Evolutionary conservation across 257 asterid species (phyloP), one percentile per base, ranked within the genome.

Genomic region (Nyctanthes arbortristis): DNA sequence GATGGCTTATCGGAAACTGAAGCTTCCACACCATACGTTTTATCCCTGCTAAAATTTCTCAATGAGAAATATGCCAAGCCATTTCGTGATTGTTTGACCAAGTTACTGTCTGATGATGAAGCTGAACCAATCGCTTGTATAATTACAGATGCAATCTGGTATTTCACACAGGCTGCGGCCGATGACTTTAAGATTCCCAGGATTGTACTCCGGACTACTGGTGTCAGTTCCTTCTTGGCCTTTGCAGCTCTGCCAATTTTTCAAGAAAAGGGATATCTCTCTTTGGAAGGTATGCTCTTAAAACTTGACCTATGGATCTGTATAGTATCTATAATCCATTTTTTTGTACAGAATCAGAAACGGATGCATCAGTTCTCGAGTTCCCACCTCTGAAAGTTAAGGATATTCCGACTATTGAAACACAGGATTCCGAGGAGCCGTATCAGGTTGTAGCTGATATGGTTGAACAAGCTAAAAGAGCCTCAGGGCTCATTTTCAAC

Each of bases 141-240:
- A 8, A 65, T 80, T 58, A 30, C 75, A 5, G 82, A 80, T 30
- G 79, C 79, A 8, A 63, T 73, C 18, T 70, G 77, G 82, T 66
- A 69, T 32, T 77, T 52, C 33, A 30, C 85, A 2, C 82, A 73
- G 28, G 73, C 71, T 0, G 84, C 78, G 1, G 88, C 85, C 8
- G 74, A 75, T 2, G 20, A 39, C 22, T 40, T 84, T 3, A 65
- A 67, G 25, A 61, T 86, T 32, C 90, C 84, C 0, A 77, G 81
- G 70, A 74, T 86, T 16, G 80, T 79, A 10, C 73, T 86, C 59
- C 74, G 81, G 32, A 61, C 89, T 0, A 55, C 52, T 58, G 57
- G 75, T 40, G 71, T 83, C 32, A 52, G 77, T 67, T 80, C 70
- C 22, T 52, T 75, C 67, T 39, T 74, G 6, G 77, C 87, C 20